Evolutionary conservation across 2,329 filamentous ascomycete genomes (phyloP).

Genomic region (Diaporthe longicolla): DNA sequence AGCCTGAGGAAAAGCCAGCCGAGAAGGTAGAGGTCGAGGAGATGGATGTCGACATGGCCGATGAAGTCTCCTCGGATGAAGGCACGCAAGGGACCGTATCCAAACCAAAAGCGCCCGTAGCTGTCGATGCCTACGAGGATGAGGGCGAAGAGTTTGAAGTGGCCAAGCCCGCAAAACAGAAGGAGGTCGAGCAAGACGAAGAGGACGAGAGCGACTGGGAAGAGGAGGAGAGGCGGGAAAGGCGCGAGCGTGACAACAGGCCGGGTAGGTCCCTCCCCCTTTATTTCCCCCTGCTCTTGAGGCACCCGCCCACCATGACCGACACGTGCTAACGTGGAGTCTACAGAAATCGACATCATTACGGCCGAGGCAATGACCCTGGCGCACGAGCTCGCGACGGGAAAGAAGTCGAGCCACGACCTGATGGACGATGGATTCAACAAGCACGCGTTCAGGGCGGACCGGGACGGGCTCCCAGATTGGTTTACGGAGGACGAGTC

Average conservation of each 20-base stretch:
- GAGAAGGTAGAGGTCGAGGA: constrained; percentile 59
- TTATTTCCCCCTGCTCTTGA: too few species aligned
- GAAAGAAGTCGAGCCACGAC: constrained; percentile 83
- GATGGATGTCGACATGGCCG: constrained; percentile 49
- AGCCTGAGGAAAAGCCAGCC: constrained; percentile 57
- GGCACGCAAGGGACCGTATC: constrained; percentile 48
- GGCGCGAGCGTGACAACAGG: constrained; percentile 73
- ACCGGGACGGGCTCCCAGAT: constrained; percentile 91
- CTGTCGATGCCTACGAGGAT: constrained; percentile 52
- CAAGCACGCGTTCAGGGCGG: constrained; percentile 85
- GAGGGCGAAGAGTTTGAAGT: constrained; percentile 71
- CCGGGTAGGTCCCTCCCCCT: constrained; percentile 60
- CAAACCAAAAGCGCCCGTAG: constrained; percentile 56
- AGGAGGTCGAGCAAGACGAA: constrained; percentile 57
- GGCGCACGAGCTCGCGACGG: constrained; percentile 90
- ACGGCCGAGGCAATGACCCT: constrained; percentile 99
- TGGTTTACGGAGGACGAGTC: constrained; percentile 98
- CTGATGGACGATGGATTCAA: constrained; percentile 94
- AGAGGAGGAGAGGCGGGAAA: constrained; percentile 74
- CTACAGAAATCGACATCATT: constrained; percentile 92
- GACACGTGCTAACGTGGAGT: constrained; percentile 7
- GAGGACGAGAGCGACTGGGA: constrained; percentile 65
- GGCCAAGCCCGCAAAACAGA: constrained; percentile 63
- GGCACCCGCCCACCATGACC: neutral
- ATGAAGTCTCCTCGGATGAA: constrained; percentile 55